These are phyloP conservation scores for Pachysandra terminalis DNA, from an alignment of 164 flowering plant genomes.

Conservation along the genomic window DNA sequence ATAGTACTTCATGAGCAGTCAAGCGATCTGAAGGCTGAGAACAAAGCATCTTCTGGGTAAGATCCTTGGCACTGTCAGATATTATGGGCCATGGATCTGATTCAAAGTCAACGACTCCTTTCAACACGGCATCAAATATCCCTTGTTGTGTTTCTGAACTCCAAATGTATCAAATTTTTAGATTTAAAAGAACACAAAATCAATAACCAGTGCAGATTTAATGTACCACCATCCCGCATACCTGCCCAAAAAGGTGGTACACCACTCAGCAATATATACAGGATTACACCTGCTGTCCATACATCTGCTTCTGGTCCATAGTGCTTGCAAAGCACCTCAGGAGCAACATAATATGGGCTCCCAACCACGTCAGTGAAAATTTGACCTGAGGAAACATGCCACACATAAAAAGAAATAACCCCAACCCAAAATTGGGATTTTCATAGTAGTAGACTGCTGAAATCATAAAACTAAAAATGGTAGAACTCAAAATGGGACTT, in stretches of 20 bases:
- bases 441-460: background rate
- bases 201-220: background rate
- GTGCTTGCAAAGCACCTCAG: slow-evolving; percentile 93
- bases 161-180: background rate
- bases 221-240: slow-evolving; percentile 17
- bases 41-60: slow-evolving; percentile 85
- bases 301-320: slow-evolving; percentile 97
- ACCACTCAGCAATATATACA: slow-evolving; percentile 90
- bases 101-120: slow-evolving; percentile 90
- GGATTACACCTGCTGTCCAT: slow-evolving; percentile 97
- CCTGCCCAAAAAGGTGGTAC: slow-evolving; percentile 99
- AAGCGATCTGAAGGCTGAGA: slow-evolving; percentile 71
- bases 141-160: slow-evolving; percentile 69
- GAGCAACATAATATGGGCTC: slow-evolving; percentile 98
- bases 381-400: slow-evolving; percentile 55
- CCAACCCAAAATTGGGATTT: too few relatives aligned
- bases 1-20: slow-evolving; percentile 96
- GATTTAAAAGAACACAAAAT: slow-evolving; percentile 1
- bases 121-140: slow-evolving; percentile 82
- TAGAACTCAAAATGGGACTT: background rate
- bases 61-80: slow-evolving; percentile 96
- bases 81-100: slow-evolving; percentile 99
- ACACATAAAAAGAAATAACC: slow-evolving; percentile 7
- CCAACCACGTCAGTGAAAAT: slow-evolving; percentile 95
- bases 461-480: background rate